phyloP scores from a whole-genome alignment of 148 eudicot species.

The Bassia scoparia region DNA sequence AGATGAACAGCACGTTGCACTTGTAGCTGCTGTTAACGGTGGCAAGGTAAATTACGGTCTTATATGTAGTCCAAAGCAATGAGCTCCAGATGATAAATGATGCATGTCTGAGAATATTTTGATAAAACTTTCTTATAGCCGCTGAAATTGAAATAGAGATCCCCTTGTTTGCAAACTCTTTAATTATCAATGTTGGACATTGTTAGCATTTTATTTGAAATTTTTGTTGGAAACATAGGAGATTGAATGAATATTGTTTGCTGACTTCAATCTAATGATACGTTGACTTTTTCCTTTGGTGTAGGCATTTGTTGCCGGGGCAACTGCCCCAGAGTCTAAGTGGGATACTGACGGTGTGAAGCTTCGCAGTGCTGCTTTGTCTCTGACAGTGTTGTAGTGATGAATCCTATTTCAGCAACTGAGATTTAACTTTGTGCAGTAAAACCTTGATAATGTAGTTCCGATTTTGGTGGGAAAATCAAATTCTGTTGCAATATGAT shows the following conservation, averaged over 20 bases:
- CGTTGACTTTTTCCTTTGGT: slow-evolving; percentile 10
- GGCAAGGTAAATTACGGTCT: slow-evolving; percentile 59
- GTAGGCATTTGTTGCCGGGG: slow-evolving; percentile 79
- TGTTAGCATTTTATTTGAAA: background rate
- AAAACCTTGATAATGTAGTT: background rate
- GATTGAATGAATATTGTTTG: background rate
- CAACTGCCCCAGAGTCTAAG: slow-evolving; percentile 61
- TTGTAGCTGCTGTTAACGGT: slow-evolving; percentile 77
- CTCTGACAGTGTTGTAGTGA: slow-evolving; percentile 56
- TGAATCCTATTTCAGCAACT: slow-evolving; percentile 11
- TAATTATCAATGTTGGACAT: background rate
- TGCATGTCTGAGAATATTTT: background rate
- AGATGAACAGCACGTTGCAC: slow-evolving; percentile 73
- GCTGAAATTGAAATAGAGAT: background rate
- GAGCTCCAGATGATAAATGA: background rate
- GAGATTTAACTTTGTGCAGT: slow-evolving; percentile 2
- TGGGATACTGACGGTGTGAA: slow-evolving; percentile 83
- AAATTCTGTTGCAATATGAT: background rate
- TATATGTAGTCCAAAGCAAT: background rate
- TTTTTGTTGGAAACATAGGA: background rate
- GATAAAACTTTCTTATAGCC: background rate
- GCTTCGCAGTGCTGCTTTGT: slow-evolving; percentile 94
- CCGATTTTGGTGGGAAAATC: background rate
- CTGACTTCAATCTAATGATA: background rate
- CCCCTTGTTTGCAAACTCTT: background rate